These are phyloP conservation scores for Dittrichia graveolens DNA, from an alignment of 129 eudicot genomes.

Conservation along the genomic window DNA sequence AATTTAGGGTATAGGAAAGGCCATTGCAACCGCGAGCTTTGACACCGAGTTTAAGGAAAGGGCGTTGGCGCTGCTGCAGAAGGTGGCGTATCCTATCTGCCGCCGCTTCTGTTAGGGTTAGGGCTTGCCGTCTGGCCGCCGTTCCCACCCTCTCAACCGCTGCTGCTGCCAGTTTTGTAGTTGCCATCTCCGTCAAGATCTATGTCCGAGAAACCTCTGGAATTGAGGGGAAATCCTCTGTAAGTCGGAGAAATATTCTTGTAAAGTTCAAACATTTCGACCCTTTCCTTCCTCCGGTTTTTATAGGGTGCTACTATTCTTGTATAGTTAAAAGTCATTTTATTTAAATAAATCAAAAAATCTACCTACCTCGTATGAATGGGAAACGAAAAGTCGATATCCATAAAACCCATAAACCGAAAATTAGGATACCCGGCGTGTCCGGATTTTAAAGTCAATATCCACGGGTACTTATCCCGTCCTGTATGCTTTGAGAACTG, in stretches of 20 bases:
- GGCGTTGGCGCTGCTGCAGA: constrained; percentile 74
- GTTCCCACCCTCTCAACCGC: constrained; percentile 33
- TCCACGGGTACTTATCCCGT: no score
- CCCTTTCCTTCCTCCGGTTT: no score
- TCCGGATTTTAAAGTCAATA: no score
- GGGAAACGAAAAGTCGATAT: no score
- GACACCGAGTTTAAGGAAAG: constrained; percentile 90
- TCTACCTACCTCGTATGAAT: no score
- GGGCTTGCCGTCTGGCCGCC: constrained; percentile 57
- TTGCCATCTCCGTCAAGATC: constrained; percentile 35
- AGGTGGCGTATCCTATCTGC: constrained; percentile 82
- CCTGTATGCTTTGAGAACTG: no score
- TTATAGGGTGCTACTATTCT: no score
- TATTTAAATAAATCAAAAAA: no score
- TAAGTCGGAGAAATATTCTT: not conserved
- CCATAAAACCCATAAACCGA: no score
- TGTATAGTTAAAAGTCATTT: no score
- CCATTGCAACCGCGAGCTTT: constrained; percentile 99
- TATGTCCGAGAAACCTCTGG: constrained; percentile 2
- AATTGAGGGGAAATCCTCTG: not conserved
- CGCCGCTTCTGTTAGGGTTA: constrained; percentile 72
- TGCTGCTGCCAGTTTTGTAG: constrained; percentile 37
- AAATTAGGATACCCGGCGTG: no score
- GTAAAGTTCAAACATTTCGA: no score
- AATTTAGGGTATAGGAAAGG: constrained; percentile 95